phyloP scores from a whole-genome alignment of 2,329 filamentous ascomycete genomes.

The Fusarium torreyae region DNA sequence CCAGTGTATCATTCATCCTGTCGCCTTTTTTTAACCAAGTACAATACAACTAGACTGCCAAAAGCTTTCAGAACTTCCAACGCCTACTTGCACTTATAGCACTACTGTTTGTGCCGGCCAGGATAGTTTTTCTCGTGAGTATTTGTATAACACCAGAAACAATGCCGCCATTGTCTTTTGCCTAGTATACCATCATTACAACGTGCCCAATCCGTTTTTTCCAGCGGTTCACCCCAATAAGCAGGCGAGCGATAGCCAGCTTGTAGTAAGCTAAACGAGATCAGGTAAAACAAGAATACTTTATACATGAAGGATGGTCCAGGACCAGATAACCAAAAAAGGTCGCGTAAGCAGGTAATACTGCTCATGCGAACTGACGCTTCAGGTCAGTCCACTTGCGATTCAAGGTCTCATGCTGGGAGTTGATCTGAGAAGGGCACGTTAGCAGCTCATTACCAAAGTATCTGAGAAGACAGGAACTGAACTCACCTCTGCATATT shows the following conservation, averaged over 20 bases:
- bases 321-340: conserved; percentile 32
- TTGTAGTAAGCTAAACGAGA: conserved; percentile 21
- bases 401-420: conserved; percentile 78
- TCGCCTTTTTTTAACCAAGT: conserved; percentile 6
- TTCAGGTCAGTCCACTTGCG: conserved; percentile 84
- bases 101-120: conserved; percentile 17
- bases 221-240: conserved; percentile 27
- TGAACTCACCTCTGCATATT: conserved; percentile 89
- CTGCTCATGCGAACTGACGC: conserved; percentile 66
- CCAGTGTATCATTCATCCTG: conserved; percentile 24
- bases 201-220: conserved; percentile 33
- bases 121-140: conserved; percentile 30
- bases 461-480: background rate
- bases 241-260: conserved; percentile 21
- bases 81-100: conserved; percentile 29
- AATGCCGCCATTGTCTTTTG: conserved; percentile 35
- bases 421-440: conserved; percentile 71
- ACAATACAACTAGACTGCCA: conserved; percentile 1
- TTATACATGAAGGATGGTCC: conserved; percentile 48
- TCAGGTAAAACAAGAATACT: conserved; percentile 39
- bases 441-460: conserved; percentile 30
- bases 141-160: conserved; percentile 37
- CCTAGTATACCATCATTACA: conserved; percentile 40
- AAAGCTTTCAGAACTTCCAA: conserved; percentile 14
- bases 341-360: background rate